Conservation (phyloP, 148 eudicot species). For the Selenicereus undatus region DNA sequence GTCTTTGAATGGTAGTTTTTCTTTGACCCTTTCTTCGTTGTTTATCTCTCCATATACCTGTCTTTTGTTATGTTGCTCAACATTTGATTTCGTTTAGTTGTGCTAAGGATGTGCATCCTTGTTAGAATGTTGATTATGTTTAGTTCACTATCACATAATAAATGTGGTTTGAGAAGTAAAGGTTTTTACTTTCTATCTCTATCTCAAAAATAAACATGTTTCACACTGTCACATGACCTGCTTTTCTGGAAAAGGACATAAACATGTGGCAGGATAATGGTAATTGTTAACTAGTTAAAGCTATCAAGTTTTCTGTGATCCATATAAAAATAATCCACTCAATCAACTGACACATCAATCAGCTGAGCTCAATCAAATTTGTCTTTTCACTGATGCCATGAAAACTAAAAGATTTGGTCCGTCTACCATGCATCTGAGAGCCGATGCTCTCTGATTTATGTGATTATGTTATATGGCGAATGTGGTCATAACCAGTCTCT, state of each 20-base stretch:
- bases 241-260: background rate
- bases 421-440: too few relatives aligned
- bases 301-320: background rate
- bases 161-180: background rate
- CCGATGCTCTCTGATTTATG: too few relatives aligned
- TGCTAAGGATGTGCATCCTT: background rate
- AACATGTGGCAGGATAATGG: background rate
- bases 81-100: background rate
- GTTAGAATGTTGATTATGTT: background rate
- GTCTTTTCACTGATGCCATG: too few relatives aligned
- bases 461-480: too few relatives aligned
- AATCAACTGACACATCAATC: background rate
- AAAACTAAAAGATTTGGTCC: too few relatives aligned
- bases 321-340: background rate
- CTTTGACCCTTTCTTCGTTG: slow-evolving; percentile 6
- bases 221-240: background rate
- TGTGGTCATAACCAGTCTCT: too few relatives aligned
- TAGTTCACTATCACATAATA: background rate
- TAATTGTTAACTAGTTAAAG: background rate
- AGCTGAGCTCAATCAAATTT: background rate
- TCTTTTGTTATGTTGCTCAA: slow-evolving; percentile 2
- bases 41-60: slow-evolving; percentile 2
- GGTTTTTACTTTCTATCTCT: background rate
- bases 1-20: slow-evolving; percentile 64
- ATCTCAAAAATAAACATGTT: background rate